These are phyloP conservation scores for Emmonsiellopsis sp. DNA, from an alignment of 2,329 filamentous ascomycete genomes.

Conservation along the genomic window DNA sequence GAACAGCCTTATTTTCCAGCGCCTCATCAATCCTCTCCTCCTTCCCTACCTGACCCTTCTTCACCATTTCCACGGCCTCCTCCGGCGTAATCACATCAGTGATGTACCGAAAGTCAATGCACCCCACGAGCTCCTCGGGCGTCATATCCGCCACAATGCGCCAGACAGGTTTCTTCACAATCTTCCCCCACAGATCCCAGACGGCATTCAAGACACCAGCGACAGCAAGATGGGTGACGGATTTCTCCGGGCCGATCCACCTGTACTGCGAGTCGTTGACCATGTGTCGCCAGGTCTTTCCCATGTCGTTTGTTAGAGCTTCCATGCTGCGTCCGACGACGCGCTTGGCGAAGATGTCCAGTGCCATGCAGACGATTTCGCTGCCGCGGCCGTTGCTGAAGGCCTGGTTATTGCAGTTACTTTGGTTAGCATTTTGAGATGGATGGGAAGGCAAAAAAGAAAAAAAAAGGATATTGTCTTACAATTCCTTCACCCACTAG, in stretches of 20 bases:
- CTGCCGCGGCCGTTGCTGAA: background rate
- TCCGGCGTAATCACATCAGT: background rate
- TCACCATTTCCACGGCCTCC: slow-evolving; percentile 1
- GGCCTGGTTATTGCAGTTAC: background rate
- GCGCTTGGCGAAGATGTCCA: background rate
- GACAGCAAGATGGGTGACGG: background rate
- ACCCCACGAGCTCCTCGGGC: background rate
- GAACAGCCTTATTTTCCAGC: slow-evolving; percentile 4
- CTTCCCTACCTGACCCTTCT: background rate
- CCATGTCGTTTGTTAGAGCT: background rate
- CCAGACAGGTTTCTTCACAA: background rate
- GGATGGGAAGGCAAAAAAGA: background rate
- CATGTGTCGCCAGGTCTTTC: background rate
- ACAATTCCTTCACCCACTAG: background rate
- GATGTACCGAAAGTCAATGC: background rate
- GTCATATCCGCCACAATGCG: background rate
- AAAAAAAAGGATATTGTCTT: background rate
- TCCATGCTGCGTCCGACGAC: background rate
- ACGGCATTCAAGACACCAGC: background rate
- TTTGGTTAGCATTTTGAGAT: no score
- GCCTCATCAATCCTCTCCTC: slow-evolving; percentile 5
- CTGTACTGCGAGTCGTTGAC: background rate
- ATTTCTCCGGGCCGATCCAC: background rate
- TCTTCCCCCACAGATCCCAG: background rate
- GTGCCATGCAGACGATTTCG: background rate